Base-by-base conservation (phyloP, 2,329 filamentous ascomycete species). In the Aspergillus japonicus region DNA sequence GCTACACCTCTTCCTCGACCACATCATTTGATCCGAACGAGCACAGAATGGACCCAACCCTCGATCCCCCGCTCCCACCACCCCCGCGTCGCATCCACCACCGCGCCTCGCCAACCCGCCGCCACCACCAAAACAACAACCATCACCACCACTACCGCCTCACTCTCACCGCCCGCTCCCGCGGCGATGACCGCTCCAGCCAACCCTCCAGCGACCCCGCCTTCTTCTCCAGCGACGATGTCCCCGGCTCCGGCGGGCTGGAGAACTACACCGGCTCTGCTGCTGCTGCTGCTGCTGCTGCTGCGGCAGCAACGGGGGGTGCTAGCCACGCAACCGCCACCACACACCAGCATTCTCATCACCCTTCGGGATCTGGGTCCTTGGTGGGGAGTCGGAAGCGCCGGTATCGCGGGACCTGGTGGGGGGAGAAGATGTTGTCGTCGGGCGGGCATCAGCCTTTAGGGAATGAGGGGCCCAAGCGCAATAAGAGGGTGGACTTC, bases 171-270 rank as follows among this genome's bases (percentile, higher is more conserved):
- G 10, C 33, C 11, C 50, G 14, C n/a, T 69, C 71, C 47, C 70
- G 71, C 21, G 69, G 69, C 44, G 72, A 75, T 52, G 74, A 76
- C 56, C 66, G 68, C 44, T 75, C 74, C 14, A 75, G 73, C 58
- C 72, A 75, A 48, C 75, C 73, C 1, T 79, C 77, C 0, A 78
- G 73, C 55, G 79, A 81, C 54, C 77, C 78, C 0, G 78, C 79
- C 1, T 66, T 81, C 1, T 81, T 81, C 67, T 81, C 79, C 0
- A 80, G 78, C 58, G 79, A 81, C 56, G 79, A 81, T 54, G 74
- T 78, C 51, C 76, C 78, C 12, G 77, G 74, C 0, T 78, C 78
- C 0, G 77, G 77, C 0, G 39, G 39, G 2, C n/a, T 42, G 39
- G 39, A 42, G 39, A 42, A 42, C 16, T 42, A 42, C 16, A 42